Conservation (phyloP, 225 moss, liverwort and hornwort genomes). For the Sphagnum tenellum region DNA sequence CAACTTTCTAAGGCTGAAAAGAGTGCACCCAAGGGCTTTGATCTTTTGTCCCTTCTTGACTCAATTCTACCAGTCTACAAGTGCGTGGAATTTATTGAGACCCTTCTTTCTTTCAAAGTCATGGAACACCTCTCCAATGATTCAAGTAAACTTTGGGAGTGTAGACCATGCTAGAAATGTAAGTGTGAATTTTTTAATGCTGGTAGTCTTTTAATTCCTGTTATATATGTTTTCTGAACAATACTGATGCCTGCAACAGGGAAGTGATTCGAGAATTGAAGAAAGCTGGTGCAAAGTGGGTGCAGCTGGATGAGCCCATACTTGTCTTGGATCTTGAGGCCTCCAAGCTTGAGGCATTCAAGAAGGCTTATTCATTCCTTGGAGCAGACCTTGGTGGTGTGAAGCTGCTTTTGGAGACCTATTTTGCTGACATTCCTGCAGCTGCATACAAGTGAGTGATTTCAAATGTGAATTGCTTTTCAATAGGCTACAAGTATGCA, state of each 20-base stretch:
- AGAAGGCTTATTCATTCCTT: slow-evolving; percentile 47
- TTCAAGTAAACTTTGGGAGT: too few species aligned
- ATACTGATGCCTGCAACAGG: slow-evolving; percentile 5
- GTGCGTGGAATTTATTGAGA: slow-evolving; percentile 2
- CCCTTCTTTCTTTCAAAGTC: background rate
- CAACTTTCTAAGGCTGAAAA: slow-evolving; percentile 61
- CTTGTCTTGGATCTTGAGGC: slow-evolving; percentile 66
- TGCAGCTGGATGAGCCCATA: slow-evolving; percentile 66
- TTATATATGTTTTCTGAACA: background rate
- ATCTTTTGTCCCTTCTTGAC: slow-evolving; percentile 53
- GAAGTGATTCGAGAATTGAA: slow-evolving; percentile 43
- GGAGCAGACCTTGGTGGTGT: slow-evolving; percentile 29
- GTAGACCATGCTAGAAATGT: too few species aligned
- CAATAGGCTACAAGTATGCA: too few species aligned
- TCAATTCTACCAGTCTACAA: slow-evolving; percentile 69
- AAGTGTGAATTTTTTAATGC: too few species aligned
- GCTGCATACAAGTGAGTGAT: slow-evolving; percentile 60
- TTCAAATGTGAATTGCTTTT: too few species aligned
- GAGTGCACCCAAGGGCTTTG: slow-evolving; percentile 56
- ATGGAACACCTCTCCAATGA: too few species aligned
- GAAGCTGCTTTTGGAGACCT: slow-evolving; percentile 65
- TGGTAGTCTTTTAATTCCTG: background rate
- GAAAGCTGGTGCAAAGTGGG: slow-evolving; percentile 38
- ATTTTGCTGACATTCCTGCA: slow-evolving; percentile 72
- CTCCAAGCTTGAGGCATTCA: slow-evolving; percentile 31